Evolutionary conservation across 352 stramenopile species (phyloP), one percentile per base, ranked within the genome.

Genomic region (Globisporangium cederbergense): DNA sequence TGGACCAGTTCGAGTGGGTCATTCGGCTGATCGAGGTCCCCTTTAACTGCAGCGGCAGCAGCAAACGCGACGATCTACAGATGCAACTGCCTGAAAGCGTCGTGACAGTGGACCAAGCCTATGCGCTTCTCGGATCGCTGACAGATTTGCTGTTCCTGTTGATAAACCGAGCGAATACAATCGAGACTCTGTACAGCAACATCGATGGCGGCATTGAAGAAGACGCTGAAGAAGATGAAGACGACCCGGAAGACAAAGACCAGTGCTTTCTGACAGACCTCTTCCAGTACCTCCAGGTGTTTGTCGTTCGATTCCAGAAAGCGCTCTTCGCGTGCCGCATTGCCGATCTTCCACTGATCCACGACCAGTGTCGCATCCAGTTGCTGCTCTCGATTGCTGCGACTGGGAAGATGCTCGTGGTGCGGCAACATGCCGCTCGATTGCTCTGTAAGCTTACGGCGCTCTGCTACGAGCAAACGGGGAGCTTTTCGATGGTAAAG

Each of bases 381-480:
- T 54, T 87, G 14, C 61, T 91, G 1, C 58, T 91, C 0, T 61
- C 60, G 0, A 75, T 92, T n/a, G 78, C 80, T 36, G 67, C 79
- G 6, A 77, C 69, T 4, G 70, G 74, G 0, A 81, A 75, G 22
- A 55, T 69, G 1, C 34, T 49, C 16, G 46, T 57, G 5, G 72
- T 88, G 1, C 68, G 71, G 16, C 71, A 70, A 7, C 65, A 79
- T 10, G 79, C 81, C 4, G 68, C 78, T 0, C 70, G 62, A 16
- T 58, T 93, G n/a, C 49, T 93, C 7, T 80, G 68, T 20, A 63
- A 72, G 5, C 68, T 93, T n/a, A 47, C 81, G 3, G 59, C 57
- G 0, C 71, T 81, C 13, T 85, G 79, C 62, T 91, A 85, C 51
- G 71, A 78, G 6, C 82, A 91, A 62, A 88, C 76, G 0, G 85